Conservation (phyloP, 345 rosid genomes). For the Camelina sativa region DNA sequence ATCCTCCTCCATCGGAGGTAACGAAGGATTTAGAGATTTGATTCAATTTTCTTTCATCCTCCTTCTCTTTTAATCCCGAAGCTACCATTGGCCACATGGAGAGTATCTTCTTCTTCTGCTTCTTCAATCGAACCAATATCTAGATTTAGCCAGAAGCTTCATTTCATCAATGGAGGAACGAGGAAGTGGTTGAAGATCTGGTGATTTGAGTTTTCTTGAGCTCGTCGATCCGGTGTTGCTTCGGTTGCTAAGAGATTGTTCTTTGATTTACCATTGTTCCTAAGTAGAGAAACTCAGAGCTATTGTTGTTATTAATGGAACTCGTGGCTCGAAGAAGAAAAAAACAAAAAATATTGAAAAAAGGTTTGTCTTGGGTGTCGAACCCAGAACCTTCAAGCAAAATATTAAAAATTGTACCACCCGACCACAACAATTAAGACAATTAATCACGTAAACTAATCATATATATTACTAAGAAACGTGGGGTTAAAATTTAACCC, state of each 20-base stretch:
- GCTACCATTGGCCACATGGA: constrained; percentile 73
- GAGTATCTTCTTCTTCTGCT: constrained; percentile 86
- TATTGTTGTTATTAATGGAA: too few relatives aligned
- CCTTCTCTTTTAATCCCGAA: constrained; percentile 40
- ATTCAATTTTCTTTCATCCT: too few relatives aligned
- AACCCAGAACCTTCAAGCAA: constrained; percentile 35
- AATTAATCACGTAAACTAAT: too few relatives aligned
- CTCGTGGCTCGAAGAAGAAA: constrained; percentile 33
- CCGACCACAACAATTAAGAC: too few relatives aligned
- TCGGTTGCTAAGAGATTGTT: constrained; percentile 23
- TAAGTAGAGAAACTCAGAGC: constrained; percentile 73
- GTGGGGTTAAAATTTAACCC: too few relatives aligned
- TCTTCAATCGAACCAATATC: constrained; percentile 60
- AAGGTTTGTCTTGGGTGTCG: neutral
- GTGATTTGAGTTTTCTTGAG: constrained; percentile 23
- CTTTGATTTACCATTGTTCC: constrained; percentile 68
- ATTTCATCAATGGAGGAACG: constrained; percentile 58
- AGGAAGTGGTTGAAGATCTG: constrained; percentile 94
- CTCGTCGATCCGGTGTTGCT: too few relatives aligned
- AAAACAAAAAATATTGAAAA: too few relatives aligned
- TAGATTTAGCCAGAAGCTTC: constrained; percentile 52
- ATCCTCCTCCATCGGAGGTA: constrained; percentile 34
- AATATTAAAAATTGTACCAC: too few relatives aligned
- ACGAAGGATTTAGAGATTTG: too few relatives aligned
- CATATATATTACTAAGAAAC: too few relatives aligned